Conservation (phyloP, 208 protist genomes). For the Leishmania turanica region DNA sequence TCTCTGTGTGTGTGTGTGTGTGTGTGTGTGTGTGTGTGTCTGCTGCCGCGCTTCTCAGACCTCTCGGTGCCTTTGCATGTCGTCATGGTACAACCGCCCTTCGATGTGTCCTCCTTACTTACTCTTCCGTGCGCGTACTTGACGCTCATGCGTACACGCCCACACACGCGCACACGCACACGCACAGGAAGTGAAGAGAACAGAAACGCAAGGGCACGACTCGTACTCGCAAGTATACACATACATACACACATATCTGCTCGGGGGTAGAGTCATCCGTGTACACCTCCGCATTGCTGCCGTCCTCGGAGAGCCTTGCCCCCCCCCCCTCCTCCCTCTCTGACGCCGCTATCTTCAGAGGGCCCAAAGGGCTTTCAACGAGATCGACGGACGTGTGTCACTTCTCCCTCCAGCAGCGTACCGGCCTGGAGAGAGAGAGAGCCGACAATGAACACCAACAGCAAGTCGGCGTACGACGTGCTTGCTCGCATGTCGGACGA, state of each 20-base stretch:
- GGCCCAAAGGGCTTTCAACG: not conserved
- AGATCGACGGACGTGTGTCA: not conserved
- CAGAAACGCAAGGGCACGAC: not conserved
- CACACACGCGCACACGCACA: no score
- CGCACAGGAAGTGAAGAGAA: not conserved
- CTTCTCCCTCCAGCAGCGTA: not conserved
- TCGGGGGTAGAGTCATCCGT: not conserved
- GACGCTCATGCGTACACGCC: not conserved
- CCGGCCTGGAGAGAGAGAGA: not conserved
- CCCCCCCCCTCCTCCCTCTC: not conserved
- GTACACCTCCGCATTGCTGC: not conserved
- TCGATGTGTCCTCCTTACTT: not conserved
- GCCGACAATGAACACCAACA: not conserved
- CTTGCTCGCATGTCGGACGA: slow-evolving; percentile 29
- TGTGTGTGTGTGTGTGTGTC: not conserved
- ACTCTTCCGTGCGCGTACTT: not conserved
- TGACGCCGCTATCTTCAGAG: not conserved
- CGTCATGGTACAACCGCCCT: not conserved
- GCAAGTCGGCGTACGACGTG: slow-evolving; percentile 5
- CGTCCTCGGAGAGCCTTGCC: not conserved
- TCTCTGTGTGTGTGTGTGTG: not conserved
- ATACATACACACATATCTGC: not conserved
- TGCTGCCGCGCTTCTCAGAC: not conserved
- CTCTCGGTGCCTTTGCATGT: not conserved
- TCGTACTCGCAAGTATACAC: not conserved